Evolutionary conservation across 2,329 filamentous ascomycete genomes (phyloP), one percentile per base, ranked within the genome.

Genomic region (Akanthomyces dipterigenus): DNA sequence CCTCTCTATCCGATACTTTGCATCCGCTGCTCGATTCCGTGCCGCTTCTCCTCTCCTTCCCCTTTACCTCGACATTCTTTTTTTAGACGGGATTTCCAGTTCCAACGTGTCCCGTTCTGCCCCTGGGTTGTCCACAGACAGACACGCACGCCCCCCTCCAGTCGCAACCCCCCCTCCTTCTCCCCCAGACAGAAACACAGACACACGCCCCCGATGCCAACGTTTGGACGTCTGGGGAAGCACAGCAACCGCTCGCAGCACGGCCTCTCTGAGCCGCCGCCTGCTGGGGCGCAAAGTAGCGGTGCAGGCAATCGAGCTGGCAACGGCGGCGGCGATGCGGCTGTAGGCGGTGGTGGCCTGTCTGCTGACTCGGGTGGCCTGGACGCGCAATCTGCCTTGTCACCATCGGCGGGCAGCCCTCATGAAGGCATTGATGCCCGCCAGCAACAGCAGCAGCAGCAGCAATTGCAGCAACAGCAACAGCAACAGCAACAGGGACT

Each of bases 231-330:
- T 70, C 73, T 82, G 71, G 77, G 78, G 71, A 83, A 76, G 76
- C 78, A 82, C 72, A 79, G 77, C 76, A 82, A 82, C 69, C 80
- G 80, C 68, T 82, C 82, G 71, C 82, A 83, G 75, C 80, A 82
- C 70, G 78, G 79, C 65, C 76, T 83, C 68, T 74, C 76, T 68
- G 81, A 81, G 70, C 71, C 74, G 67, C 73, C 74, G 70, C 69
- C 43, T 40, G 28, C 43, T 24, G 57, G 28, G 38, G 49, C 49
- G 14, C 57, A 60, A n/a, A 54, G 42, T 20, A 57, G 28, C 56
- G 57, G 45, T 28, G 36, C 48, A 31, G 31, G 31, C 55, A 58
- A 45, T 26, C 14, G 26, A 22, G 55, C 24, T 24, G 40, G 24
- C 16, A 40, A 14, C 26, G 53, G 43, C 26, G 36, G 40, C 49